Base-by-base conservation (phyloP, 352 stramenopile genomes). In the Phytophthora fragariaefolia region DNA sequence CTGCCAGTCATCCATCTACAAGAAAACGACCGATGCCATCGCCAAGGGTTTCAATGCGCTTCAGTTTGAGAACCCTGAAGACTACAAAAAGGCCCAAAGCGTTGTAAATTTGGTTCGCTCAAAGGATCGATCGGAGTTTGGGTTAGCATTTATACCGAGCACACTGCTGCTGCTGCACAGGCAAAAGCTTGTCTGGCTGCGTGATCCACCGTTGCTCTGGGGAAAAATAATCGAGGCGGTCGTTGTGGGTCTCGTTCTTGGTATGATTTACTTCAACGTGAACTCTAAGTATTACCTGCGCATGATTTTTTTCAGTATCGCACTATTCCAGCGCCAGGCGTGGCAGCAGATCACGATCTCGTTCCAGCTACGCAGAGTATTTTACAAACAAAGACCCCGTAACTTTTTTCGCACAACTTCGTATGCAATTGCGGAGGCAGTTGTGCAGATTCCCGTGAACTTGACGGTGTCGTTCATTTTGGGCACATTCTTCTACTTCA, bases 331-430 rank as follows among this genome's bases (percentile, higher is more conserved):
- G 56, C 82, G 85, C 58, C 83, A 90, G 43, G 79, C 78, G 23
- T 89, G 81, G 80, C 82, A 90, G 69, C 81, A 88, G 58, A 87
- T 90, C 28, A 82, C 83, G 7, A 89, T 92, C 23, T 74, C 77
- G 46, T 89, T 89, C 69, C 64, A 81, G 77, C 49, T 96, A 26
- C 86, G 92, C 24, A 72, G 82, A 13, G 91, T 97, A 12, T 97
- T 95, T 73, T 97, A 97, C 82, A 97, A 96, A 64, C 91, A 98
- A 28, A 77, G 82, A 0, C 76, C 90, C 34, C 78, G 81, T 22
- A 97, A 97, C 77, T 98, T 97, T 59, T 97, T 96, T 65, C 82
- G 87, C 3, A 91, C 91, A 10, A 76, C 73, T 8, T 89, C 87
- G 23, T 97, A 97, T 55, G 69, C 89, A 8, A 83, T 97, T 50